Conservation (phyloP, 305 asterid genomes). For the Rubia tinctorum region DNA sequence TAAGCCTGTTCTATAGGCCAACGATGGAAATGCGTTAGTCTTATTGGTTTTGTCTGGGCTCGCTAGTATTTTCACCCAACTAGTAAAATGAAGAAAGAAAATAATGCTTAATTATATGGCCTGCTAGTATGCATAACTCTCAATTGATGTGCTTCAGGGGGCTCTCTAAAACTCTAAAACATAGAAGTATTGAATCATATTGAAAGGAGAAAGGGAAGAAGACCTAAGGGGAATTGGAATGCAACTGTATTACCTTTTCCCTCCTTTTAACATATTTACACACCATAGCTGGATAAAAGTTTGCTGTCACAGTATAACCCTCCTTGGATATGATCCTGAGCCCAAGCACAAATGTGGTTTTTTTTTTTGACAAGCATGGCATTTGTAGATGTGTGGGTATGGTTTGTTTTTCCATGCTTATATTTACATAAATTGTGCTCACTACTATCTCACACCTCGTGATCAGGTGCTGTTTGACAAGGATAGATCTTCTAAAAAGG, state of each 20-base stretch:
- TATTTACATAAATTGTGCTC: not conserved
- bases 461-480: constrained; percentile 84
- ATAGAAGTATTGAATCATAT: not conserved
- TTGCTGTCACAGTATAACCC: not conserved
- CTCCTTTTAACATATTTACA: not conserved
- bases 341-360: not conserved
- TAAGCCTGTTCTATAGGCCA: not conserved
- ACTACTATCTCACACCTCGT: constrained; percentile 18
- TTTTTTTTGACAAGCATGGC: not conserved
- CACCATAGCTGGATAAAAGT: not conserved
- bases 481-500: constrained; percentile 88
- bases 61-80: not conserved
- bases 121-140: not conserved
- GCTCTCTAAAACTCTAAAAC: not conserved
- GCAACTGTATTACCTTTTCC: not conserved
- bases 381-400: not conserved
- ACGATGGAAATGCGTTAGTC: not conserved
- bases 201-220: not conserved
- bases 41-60: not conserved
- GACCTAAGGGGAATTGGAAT: not conserved
- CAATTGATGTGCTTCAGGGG: not conserved
- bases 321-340: not conserved
- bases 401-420: not conserved
- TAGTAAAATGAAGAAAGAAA: not conserved
- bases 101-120: not conserved